These are phyloP conservation scores for Fusarium acutatum DNA, from an alignment of 2,329 filamentous ascomycete species.

Conservation along the genomic window DNA sequence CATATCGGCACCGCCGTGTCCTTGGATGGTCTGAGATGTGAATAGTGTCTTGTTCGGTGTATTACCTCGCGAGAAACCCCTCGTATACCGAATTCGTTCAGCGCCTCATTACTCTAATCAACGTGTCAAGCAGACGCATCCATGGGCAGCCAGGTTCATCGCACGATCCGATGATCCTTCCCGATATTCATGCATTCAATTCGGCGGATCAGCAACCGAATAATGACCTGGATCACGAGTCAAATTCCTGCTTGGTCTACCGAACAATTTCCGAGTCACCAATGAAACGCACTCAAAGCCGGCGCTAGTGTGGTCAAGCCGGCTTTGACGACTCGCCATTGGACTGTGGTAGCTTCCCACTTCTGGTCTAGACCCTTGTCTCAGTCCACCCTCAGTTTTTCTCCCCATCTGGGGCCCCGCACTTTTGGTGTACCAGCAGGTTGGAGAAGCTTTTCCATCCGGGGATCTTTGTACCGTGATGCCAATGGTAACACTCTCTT, in stretches of 20 bases:
- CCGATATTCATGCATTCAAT: background rate
- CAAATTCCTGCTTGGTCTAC: background rate
- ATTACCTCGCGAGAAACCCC: background rate
- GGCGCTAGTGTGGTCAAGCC: background rate
- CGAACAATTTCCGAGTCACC: background rate
- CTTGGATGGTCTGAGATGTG: background rate
- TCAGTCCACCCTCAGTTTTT: background rate
- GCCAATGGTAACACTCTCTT: background rate
- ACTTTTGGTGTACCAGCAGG: background rate
- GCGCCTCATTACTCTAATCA: background rate
- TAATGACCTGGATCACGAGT: background rate
- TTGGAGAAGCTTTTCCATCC: constrained; percentile 3
- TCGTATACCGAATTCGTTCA: background rate
- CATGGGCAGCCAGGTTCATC: background rate
- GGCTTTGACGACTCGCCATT: background rate
- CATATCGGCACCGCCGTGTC: background rate
- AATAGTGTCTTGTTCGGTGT: background rate
- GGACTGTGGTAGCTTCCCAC: background rate
- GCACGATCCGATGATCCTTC: background rate
- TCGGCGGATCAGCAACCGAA: constrained; percentile 13
- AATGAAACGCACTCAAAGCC: background rate
- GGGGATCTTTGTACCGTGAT: background rate
- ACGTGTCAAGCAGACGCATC: too few species aligned
- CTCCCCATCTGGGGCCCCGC: constrained; percentile 11
- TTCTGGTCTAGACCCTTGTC: background rate